These are phyloP conservation scores for Saturnispora sekii DNA, from an alignment of 805 yeast species.

Conservation along the genomic window DNA sequence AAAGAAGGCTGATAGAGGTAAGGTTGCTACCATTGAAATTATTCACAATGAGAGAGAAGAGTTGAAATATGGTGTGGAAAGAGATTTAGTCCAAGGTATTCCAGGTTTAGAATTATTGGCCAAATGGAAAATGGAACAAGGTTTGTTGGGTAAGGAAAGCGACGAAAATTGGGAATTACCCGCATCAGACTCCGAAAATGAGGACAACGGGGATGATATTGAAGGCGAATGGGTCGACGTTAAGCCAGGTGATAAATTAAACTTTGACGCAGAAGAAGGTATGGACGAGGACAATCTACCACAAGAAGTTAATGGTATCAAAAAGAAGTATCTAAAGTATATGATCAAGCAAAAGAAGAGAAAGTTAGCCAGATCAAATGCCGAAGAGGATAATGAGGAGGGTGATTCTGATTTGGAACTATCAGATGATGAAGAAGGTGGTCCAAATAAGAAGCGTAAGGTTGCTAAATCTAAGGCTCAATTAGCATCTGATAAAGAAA, in stretches of 20 bases:
- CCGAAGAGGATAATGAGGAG: conserved; percentile 24
- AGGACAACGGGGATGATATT: conserved; percentile 46
- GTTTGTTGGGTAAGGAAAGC: conserved; percentile 42
- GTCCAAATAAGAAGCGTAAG: conserved; percentile 24
- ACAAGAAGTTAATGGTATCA: conserved; percentile 27
- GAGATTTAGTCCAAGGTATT: conserved; percentile 53
- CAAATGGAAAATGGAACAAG: conserved; percentile 67
- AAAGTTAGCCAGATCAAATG: conserved; percentile 13
- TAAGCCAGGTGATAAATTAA: conserved; percentile 60
- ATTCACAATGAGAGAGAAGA: conserved; percentile 45
- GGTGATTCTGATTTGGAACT: conserved; percentile 44
- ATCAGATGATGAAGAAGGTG: conserved; percentile 33
- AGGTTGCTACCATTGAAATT: conserved; percentile 75
- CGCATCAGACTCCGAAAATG: conserved; percentile 37
- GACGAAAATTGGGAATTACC: conserved; percentile 56
- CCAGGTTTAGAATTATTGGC: conserved; percentile 88
- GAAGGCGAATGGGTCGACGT: conserved; percentile 93
- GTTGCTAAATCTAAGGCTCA: conserved; percentile 23
- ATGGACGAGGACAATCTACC: conserved; percentile 29
- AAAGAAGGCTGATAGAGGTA: conserved; percentile 84
- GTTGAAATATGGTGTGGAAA: conserved; percentile 66
- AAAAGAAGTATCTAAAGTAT: conserved; percentile 27
- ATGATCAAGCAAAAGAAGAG: conserved; percentile 23
- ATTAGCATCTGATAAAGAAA: conserved; percentile 16
- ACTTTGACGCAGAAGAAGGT: conserved; percentile 44